These are phyloP conservation scores for Naumovozyma castellii DNA, from an alignment of 805 yeast species.

Conservation along the genomic window DNA sequence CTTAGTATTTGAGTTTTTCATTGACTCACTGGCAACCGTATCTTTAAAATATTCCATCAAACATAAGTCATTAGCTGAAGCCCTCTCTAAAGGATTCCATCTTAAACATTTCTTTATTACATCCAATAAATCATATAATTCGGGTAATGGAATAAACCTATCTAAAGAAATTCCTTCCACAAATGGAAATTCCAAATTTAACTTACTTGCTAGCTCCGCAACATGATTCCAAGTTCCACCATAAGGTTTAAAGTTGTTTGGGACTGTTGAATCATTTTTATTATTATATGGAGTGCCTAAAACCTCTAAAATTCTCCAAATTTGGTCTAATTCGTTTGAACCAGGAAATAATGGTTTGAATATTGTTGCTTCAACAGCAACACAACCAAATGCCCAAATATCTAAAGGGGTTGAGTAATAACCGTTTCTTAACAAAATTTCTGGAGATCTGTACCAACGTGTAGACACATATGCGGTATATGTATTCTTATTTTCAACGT, in stretches of 20 bases:
- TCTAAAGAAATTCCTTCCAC: constrained; percentile 42
- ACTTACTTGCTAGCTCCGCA: constrained; percentile 36
- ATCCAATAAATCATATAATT: constrained; percentile 31
- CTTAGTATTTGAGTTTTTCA: neutral
- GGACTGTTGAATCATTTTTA: constrained; percentile 12
- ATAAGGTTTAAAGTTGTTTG: constrained; percentile 32
- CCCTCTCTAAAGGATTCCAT: constrained; percentile 74
- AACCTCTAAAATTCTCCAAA: constrained; percentile 52
- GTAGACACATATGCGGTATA: constrained; percentile 76
- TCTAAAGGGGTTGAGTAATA: constrained; percentile 63
- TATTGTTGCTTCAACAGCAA: constrained; percentile 63
- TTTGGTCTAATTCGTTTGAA: constrained; percentile 65
- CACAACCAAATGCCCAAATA: constrained; percentile 81
- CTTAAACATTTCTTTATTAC: constrained; percentile 41
- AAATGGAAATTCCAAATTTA: constrained; percentile 51
- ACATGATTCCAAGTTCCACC: constrained; percentile 77
- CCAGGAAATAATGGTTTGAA: constrained; percentile 83
- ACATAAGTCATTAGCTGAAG: constrained; percentile 41
- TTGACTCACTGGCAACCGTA: constrained; percentile 23
- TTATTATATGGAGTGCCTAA: constrained; percentile 61
- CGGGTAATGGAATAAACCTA: constrained; percentile 38
- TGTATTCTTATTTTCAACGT: constrained; percentile 40
- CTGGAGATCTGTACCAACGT: constrained; percentile 83
- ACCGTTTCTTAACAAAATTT: constrained; percentile 55
- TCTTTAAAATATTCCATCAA: constrained; percentile 46